phyloP scores from a whole-genome alignment of 768 basidiomycete genomes.

The Clitopilus hobsonii region DNA sequence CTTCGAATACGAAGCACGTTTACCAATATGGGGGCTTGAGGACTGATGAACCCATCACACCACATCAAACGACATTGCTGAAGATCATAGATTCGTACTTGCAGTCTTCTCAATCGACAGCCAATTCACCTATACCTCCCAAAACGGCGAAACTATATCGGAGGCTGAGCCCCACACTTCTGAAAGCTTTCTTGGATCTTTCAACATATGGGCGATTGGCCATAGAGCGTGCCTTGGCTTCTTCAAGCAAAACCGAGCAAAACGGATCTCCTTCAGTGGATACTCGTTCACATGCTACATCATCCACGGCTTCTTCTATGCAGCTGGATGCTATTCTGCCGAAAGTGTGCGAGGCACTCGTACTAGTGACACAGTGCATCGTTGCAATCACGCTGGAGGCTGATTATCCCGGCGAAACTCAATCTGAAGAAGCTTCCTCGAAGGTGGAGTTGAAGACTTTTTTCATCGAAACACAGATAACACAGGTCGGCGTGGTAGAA shows the following conservation, averaged over 20 bases:
- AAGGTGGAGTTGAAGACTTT: constrained; percentile 32
- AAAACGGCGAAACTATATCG: constrained; percentile 32
- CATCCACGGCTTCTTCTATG: constrained; percentile 10
- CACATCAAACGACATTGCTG: constrained; percentile 82
- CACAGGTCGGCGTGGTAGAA: constrained; percentile 28
- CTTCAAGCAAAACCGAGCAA: constrained; percentile 8
- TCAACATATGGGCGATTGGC: constrained; percentile 53
- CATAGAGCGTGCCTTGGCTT: constrained; percentile 42
- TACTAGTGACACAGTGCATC: constrained; percentile 75
- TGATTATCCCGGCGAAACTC: constrained; percentile 27
- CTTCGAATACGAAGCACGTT: constrained; percentile 5
- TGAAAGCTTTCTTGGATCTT: constrained; percentile 57
- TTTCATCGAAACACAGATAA: constrained; percentile 35
- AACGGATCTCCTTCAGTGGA: constrained; percentile 1
- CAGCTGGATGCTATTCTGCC: constrained; percentile 65
- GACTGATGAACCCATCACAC: constrained; percentile 67
- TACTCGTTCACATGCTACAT: neutral
- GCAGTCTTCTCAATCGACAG: constrained; percentile 42
- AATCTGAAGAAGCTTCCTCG: constrained; percentile 9
- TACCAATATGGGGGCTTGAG: constrained; percentile 28
- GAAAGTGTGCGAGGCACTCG: constrained; percentile 75
- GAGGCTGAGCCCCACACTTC: constrained; percentile 53
- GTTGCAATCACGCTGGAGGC: constrained; percentile 57
- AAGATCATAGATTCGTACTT: constrained; percentile 86
- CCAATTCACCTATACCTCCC: constrained; percentile 23